These are phyloP conservation scores for Aristolochia fimbriata DNA, from an alignment of 164 flowering plant species.

Conservation along the genomic window DNA sequence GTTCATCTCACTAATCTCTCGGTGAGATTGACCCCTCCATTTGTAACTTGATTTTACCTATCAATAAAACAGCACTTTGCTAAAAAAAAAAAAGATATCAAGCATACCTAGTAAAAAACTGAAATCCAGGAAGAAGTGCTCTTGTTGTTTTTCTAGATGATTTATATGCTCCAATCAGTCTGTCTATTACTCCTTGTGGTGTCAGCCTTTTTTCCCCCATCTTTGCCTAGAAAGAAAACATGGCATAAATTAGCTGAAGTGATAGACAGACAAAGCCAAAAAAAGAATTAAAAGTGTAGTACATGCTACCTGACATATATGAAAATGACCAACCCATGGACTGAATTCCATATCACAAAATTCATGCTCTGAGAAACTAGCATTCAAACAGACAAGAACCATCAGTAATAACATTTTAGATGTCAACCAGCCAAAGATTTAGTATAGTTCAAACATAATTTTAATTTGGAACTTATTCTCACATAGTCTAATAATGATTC, in stretches of 20 bases:
- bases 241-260: not conserved
- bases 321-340: slow-evolving; percentile 88
- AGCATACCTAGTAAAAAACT: slow-evolving; percentile 45
- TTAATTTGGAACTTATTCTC: no score
- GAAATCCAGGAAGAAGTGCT: slow-evolving; percentile 37
- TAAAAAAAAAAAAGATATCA: no score
- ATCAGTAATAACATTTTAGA: no score
- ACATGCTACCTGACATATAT: slow-evolving; percentile 50
- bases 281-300: not conserved
- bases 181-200: slow-evolving; percentile 35
- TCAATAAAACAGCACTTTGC: no score
- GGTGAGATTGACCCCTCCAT: no score
- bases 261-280: not conserved
- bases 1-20: no score
- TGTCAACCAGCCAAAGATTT: no score
- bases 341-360: slow-evolving; percentile 14
- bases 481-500: no score
- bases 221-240: slow-evolving; percentile 36
- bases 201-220: slow-evolving; percentile 36
- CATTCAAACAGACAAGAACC: no score
- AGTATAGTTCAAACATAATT: no score
- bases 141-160: slow-evolving; percentile 13
- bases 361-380: slow-evolving; percentile 26
- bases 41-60: no score
- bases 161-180: slow-evolving; percentile 32